Conservation (phyloP, 192 early-diverging fungal genomes). For the Podila horticola region DNA sequence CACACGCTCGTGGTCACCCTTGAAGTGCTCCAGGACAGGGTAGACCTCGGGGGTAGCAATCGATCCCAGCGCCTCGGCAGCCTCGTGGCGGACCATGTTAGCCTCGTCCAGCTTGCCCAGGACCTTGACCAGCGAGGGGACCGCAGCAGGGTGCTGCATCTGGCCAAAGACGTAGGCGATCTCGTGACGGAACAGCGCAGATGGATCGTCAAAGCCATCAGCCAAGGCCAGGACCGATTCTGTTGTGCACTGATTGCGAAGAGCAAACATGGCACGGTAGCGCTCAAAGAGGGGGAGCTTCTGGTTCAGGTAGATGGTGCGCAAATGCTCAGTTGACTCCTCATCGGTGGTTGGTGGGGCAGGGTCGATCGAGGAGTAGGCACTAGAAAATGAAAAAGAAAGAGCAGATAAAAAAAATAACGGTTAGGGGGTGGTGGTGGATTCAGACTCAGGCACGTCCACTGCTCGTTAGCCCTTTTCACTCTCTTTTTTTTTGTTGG, state of each 20-base stretch:
- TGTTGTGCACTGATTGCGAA: constrained; percentile 85
- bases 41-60: constrained; percentile 92
- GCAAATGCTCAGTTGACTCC: constrained; percentile 73
- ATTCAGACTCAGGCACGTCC: no score
- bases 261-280: constrained; percentile 95
- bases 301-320: constrained; percentile 71
- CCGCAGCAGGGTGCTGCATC: constrained; percentile 91
- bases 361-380: constrained; percentile 90
- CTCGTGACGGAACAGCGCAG: constrained; percentile 92
- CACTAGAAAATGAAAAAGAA: constrained; percentile 26
- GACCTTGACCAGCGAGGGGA: constrained; percentile 83
- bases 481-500: background rate
- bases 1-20: constrained; percentile 80
- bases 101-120: constrained; percentile 82
- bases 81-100: constrained; percentile 97
- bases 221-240: constrained; percentile 88
- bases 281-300: constrained; percentile 86
- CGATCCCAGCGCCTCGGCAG: constrained; percentile 95
- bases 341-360: constrained; percentile 80
- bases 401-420: background rate
- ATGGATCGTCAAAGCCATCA: constrained; percentile 80
- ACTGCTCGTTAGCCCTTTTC: background rate
- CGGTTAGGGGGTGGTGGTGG: no score
- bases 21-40: constrained; percentile 74
- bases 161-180: constrained; percentile 98